These are phyloP conservation scores for Periconia sp. DNA, from an alignment of 2,329 filamentous ascomycete species.

Conservation along the genomic window DNA sequence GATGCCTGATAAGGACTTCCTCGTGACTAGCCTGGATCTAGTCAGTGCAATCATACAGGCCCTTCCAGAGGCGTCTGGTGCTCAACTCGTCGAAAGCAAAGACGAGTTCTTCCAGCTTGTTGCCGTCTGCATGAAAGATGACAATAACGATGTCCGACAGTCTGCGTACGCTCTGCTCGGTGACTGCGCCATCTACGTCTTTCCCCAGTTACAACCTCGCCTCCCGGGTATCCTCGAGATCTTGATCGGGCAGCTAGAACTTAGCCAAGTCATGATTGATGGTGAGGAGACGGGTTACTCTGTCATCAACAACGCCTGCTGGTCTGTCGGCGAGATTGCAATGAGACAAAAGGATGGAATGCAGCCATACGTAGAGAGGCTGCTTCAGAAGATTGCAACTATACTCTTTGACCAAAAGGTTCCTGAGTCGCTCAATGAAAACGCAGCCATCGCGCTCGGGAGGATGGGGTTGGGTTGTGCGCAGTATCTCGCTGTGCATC, in stretches of 20 bases:
- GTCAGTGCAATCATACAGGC: conserved; percentile 93
- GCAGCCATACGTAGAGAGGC: conserved; percentile 75
- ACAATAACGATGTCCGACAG: conserved; percentile 89
- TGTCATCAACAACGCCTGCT: conserved; percentile 97
- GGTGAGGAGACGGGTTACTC: conserved; percentile 85
- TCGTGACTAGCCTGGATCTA: conserved; percentile 92
- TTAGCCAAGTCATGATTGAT: conserved; percentile 71
- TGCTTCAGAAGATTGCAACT: conserved; percentile 77
- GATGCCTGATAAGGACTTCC: conserved; percentile 91
- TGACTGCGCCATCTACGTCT: conserved; percentile 93
- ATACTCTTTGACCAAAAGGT: conserved; percentile 88
- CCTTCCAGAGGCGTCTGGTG: conserved; percentile 73
- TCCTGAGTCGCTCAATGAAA: conserved; percentile 86
- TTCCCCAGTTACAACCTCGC: conserved; percentile 76
- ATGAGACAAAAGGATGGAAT: conserved; percentile 76
- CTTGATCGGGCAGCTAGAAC: conserved; percentile 84
- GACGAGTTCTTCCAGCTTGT: conserved; percentile 90
- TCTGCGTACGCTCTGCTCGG: conserved; percentile 94
- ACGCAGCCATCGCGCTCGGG: conserved; percentile 91
- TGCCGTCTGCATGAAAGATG: conserved; percentile 89
- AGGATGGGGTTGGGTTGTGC: conserved; percentile 82
- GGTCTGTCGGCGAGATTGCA: conserved; percentile 92
- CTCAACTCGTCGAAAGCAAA: conserved; percentile 75
- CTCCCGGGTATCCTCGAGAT: conserved; percentile 78
- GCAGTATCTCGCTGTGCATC: conserved; percentile 76